Evolutionary conservation across 2,329 filamentous ascomycete species (phyloP).

Genomic region (Nakataea oryzae): DNA sequence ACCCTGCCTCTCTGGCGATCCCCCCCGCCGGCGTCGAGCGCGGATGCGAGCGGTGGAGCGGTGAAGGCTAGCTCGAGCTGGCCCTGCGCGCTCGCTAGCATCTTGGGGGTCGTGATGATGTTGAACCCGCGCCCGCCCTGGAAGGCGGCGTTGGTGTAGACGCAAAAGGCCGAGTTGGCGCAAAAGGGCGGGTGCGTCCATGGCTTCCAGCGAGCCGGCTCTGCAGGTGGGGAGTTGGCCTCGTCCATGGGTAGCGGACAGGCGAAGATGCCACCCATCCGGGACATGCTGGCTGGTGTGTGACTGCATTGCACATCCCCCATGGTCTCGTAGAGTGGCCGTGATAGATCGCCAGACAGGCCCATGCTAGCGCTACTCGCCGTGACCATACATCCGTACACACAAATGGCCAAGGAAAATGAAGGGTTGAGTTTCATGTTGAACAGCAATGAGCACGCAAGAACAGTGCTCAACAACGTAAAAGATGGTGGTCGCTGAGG

Average conservation of each 20-base stretch:
- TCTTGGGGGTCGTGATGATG: slow-evolving; percentile 19
- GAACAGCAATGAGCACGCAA: not conserved
- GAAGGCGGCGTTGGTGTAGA: slow-evolving; percentile 12
- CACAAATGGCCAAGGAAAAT: not conserved
- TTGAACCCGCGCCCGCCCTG: slow-evolving; percentile 7
- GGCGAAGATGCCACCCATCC: not conserved
- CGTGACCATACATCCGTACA: not conserved
- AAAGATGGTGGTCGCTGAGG: not conserved
- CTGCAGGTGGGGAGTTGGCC: not conserved
- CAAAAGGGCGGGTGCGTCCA: slow-evolving; percentile 18
- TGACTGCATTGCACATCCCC: not conserved
- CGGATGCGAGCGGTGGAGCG: not conserved
- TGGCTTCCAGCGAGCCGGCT: slow-evolving; percentile 10
- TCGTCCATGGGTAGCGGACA: not conserved
- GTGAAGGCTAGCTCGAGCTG: slow-evolving; percentile 13
- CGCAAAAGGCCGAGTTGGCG: slow-evolving; percentile 13
- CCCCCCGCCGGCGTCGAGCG: not conserved
- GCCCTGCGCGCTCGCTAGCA: slow-evolving; percentile 15
- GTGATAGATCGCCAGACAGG: not conserved
- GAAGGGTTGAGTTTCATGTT: not conserved
- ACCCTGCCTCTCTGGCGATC: not conserved
- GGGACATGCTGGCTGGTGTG: not conserved
- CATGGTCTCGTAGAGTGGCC: not conserved
- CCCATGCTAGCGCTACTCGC: not conserved
- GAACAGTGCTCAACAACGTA: not conserved